Conservation (phyloP, 2,329 filamentous ascomycete species). For the Lasiodiplodia sp. region DNA sequence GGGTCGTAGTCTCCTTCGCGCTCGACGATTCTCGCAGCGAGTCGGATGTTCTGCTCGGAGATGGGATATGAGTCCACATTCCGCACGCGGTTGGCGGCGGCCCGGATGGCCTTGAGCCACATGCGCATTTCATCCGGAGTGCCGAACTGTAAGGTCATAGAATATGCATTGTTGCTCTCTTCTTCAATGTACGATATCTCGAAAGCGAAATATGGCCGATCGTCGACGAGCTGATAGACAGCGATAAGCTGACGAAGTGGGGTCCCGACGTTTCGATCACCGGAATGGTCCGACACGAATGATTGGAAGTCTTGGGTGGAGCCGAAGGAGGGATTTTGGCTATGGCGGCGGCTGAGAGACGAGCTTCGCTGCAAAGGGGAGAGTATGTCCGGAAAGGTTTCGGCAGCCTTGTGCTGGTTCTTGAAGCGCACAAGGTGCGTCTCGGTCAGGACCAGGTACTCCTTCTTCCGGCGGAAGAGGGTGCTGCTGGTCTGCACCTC, state of each 20-base stretch:
- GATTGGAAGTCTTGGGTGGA: slow-evolving; percentile 69
- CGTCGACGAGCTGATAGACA: slow-evolving; percentile 71
- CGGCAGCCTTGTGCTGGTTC: slow-evolving; percentile 69
- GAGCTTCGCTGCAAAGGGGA: slow-evolving; percentile 38
- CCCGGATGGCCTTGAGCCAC: slow-evolving; percentile 70
- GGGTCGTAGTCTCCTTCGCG: slow-evolving; percentile 73
- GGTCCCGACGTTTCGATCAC: slow-evolving; percentile 64
- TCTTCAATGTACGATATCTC: slow-evolving; percentile 75
- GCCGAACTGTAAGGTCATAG: slow-evolving; percentile 69
- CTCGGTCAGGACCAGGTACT: slow-evolving; percentile 75
- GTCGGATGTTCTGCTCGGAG: slow-evolving; percentile 66
- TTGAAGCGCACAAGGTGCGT: slow-evolving; percentile 73
- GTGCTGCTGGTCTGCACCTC: slow-evolving; percentile 74
- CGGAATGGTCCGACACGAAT: slow-evolving; percentile 54
- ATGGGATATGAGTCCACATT: slow-evolving; percentile 60
- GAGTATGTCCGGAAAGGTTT: slow-evolving; percentile 60
- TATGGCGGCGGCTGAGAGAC: slow-evolving; percentile 64
- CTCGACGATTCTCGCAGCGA: slow-evolving; percentile 68
- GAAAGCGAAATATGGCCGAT: slow-evolving; percentile 69
- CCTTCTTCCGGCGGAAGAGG: slow-evolving; percentile 75
- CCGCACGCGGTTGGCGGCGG: slow-evolving; percentile 64
- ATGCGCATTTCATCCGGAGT: slow-evolving; percentile 70
- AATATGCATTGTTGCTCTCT: slow-evolving; percentile 65
- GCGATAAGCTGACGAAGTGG: slow-evolving; percentile 72
- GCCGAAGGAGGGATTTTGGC: slow-evolving; percentile 63